Evolutionary conservation across 2,329 filamentous ascomycete species (phyloP), one percentile per base, ranked within the genome.

Genomic region (Xylaria sp.): DNA sequence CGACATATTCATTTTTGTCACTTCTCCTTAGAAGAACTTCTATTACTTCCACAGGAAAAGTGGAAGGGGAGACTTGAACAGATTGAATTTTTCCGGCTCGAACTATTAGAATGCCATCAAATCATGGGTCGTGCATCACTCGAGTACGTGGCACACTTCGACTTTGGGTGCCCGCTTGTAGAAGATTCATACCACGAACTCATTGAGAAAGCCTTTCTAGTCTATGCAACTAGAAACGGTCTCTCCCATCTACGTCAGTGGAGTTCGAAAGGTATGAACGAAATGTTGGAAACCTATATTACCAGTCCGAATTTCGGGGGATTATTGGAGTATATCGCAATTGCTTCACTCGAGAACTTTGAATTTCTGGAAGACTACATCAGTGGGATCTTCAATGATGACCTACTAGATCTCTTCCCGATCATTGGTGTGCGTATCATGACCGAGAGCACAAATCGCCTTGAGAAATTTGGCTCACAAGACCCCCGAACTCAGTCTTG

Each of bases 131-230:
- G 39, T 28, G 56, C 56, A 28, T 46, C 37, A 20, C 8, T 59
- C 15, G 39, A 59, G 10, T 59, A 59, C 23, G 44, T 59, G 20
- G 18, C 37, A 48, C 44, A 46, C 12, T 59, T 59, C 44, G 39
- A 59, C 18, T 59, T 59, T 59, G 56, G 56, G 39, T 48, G 48
- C 23, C 56, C 56, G 13, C 39, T 46, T 39, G 20, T 37, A 59
- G 56, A 59, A 15, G 18, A 48, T 41, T 59, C 56, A 20, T 59
- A 59, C 20, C 56, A 59, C 37, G 32, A 59, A 41, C 56, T 59
- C 12, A 15, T 46, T 1, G 25, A 25, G 37, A 44, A 59, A 59
- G 20, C 20, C 3, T 59, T 59, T 18, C 7, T 59, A 46, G 7
- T 44, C 20, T 59, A 59, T 34, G 56, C 56, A 25, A 59, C 56